Evolutionary conservation across 306 rosid species (phyloP).

Genomic region (Erythrophleum fordii): DNA sequence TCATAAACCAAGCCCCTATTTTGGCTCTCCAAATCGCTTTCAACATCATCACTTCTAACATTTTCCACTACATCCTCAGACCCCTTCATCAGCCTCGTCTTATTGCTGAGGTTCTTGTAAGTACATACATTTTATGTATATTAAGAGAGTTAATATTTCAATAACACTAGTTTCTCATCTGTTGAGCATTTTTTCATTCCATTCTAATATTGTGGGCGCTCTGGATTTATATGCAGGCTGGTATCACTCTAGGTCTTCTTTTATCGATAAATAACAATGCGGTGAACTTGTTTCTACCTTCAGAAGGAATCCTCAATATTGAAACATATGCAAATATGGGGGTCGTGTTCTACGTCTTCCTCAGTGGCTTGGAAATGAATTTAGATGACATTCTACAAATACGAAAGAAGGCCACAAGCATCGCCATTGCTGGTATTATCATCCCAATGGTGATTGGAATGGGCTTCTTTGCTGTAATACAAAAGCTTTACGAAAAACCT

Average conservation of each 20-base stretch:
- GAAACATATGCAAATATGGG: constrained; percentile 43
- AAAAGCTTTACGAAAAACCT: background rate
- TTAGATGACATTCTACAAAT: constrained; percentile 29
- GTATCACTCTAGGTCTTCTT: constrained; percentile 28
- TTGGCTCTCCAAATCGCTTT: constrained; percentile 39
- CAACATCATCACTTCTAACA: background rate
- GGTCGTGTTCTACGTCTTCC: constrained; percentile 41
- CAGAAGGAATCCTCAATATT: background rate
- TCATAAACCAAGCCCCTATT: constrained; percentile 1
- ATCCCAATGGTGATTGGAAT: constrained; percentile 37
- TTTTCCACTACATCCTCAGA: constrained; percentile 20
- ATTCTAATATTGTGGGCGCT: no score
- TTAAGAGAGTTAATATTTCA: no score
- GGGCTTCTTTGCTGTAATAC: background rate
- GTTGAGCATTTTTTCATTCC: background rate
- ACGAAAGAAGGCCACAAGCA: constrained; percentile 33
- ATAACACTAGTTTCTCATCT: background rate
- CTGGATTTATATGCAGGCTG: constrained; percentile 34
- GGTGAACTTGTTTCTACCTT: constrained; percentile 5
- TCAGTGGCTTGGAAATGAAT: constrained; percentile 50
- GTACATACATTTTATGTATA: no score
- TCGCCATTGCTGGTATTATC: constrained; percentile 41
- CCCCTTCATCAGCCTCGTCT: constrained; percentile 45
- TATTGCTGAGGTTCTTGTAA: constrained; percentile 42
- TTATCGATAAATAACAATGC: background rate